phyloP scores from a whole-genome alignment of 306 rosid species.

The Cicer chorassanicum region DNA sequence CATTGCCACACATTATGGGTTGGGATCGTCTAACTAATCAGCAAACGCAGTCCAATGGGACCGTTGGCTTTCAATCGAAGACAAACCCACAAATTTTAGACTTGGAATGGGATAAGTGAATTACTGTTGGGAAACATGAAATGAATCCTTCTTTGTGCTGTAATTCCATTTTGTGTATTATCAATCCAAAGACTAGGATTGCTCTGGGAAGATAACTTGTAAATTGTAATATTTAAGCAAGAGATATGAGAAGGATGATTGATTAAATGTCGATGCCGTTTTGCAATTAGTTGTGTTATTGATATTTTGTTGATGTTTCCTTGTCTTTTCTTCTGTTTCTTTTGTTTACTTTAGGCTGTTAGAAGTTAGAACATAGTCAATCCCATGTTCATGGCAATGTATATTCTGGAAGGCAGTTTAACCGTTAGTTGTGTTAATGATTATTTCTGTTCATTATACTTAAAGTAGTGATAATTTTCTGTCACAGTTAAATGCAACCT shows the following conservation, averaged over 20 bases:
- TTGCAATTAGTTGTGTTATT: constrained; percentile 24
- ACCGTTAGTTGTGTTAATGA: background rate
- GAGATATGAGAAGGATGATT: constrained; percentile 11
- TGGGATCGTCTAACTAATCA: constrained; percentile 73
- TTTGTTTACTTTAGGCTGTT: constrained; percentile 23
- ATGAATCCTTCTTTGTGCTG: constrained; percentile 38
- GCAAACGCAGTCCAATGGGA: constrained; percentile 46
- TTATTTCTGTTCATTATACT: background rate
- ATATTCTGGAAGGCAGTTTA: background rate
- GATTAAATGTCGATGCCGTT: constrained; percentile 20
- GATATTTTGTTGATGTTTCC: constrained; percentile 4
- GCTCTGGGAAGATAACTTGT: constrained; percentile 32
- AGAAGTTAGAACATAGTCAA: constrained; percentile 28
- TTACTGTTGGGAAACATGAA: constrained; percentile 38
- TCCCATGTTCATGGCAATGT: background rate
- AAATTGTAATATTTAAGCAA: constrained; percentile 36
- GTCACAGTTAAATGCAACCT: background rate
- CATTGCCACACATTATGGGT: constrained; percentile 86
- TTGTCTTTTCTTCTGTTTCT: background rate
- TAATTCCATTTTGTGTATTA: constrained; percentile 39
- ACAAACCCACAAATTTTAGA: constrained; percentile 47
- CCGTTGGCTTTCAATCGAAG: constrained; percentile 44
- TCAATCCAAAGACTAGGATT: constrained; percentile 40
- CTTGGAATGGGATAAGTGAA: constrained; percentile 85
- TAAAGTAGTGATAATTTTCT: background rate